Base-by-base conservation (phyloP, 306 rosid genomes). In the Fragaria iinumae region DNA sequence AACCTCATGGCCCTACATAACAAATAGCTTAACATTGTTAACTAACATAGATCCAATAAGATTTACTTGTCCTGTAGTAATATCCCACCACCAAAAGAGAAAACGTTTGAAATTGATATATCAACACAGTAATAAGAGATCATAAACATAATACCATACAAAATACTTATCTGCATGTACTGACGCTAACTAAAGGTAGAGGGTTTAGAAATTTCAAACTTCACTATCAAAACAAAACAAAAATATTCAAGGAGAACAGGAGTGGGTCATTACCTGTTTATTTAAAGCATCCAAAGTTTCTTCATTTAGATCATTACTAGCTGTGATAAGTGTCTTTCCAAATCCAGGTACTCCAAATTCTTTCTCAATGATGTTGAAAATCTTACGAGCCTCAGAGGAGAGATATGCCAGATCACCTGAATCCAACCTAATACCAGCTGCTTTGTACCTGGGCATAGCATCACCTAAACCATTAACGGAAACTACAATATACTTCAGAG, bases 201-300 rank as follows among this genome's bases (percentile, higher is more conserved):
- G 10, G 44, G 44, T 41, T 1, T 41, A 41, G 44, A 41, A 6
- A 41, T 8, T 43, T 43, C 47, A 43, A 43, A 43, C 47, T 43
- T 43, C 41, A 32, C 36, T 32, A 3, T 32, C 36, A 38, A 38
- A 38, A 38, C 41, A 38, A 38, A 38, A 38, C 0, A 38, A 38
- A 4, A 5, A 38, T 38, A 5, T 13, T 63, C 47, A 32, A 36
- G 7, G 69, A 65, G 25, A 36, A 65, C 13, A 36, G 47, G 13
- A 65, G 47, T 36, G 45, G 47, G 47, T 62, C 13, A 60, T 79
- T 76, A 90, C 98, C 97, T 94, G 98, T 88, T 94, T 94, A 81
- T 94, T 94, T 84, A 91, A 85, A 80, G 97, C 98, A 85, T 94
- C 98, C 86, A 91, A 80, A 44, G 98, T 94, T 88, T 91, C 98